Percentiles rank a stretch among this genome's conserved stretches.
Conservation (phyloP, 2,329 filamentous ascomycete species). For the Truncatella angustata region DNA sequence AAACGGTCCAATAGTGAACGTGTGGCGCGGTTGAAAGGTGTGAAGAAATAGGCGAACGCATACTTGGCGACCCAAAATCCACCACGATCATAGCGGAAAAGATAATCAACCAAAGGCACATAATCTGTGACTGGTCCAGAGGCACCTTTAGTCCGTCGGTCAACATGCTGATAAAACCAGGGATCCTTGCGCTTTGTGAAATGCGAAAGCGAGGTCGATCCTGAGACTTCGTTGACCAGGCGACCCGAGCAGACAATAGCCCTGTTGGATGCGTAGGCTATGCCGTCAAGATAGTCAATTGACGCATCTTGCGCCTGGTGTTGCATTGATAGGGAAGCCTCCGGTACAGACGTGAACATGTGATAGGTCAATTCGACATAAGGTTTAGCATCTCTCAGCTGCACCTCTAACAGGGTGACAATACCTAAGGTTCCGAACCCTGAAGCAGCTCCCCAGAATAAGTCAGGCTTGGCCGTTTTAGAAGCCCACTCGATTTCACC, state of each 20-base stretch:
- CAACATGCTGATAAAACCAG: conserved; percentile 73
- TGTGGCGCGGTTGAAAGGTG: conserved; percentile 64
- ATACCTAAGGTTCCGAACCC: conserved; percentile 67
- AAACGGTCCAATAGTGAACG: conserved; percentile 61
- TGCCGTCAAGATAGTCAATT: conserved; percentile 68
- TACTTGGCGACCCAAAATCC: conserved; percentile 66
- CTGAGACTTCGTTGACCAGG: conserved; percentile 46
- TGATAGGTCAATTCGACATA: conserved; percentile 60
- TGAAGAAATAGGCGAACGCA: conserved; percentile 62
- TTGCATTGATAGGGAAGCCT: conserved; percentile 41
- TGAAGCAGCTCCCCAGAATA: conserved; percentile 65
- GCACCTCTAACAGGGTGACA: conserved; percentile 61
- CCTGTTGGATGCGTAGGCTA: conserved; percentile 55
- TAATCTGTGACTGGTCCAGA: conserved; percentile 43
- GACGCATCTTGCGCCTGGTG: conserved; percentile 35
- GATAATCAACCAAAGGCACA: conserved; percentile 63
- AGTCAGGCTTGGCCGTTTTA: conserved; percentile 50
- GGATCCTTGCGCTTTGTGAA: conserved; percentile 62
- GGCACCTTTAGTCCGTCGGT: conserved; percentile 33
- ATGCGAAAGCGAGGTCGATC: conserved; percentile 30
- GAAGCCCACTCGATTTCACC: conserved; percentile 57
- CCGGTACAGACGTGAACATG: conserved; percentile 38
- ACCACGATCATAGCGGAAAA: conserved; percentile 70
- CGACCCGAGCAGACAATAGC: conserved; percentile 62
- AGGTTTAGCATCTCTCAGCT: conserved; percentile 51